These are phyloP conservation scores for Penicillium fuscoglaucum DNA, from an alignment of 2,329 filamentous ascomycete genomes.

Conservation along the genomic window DNA sequence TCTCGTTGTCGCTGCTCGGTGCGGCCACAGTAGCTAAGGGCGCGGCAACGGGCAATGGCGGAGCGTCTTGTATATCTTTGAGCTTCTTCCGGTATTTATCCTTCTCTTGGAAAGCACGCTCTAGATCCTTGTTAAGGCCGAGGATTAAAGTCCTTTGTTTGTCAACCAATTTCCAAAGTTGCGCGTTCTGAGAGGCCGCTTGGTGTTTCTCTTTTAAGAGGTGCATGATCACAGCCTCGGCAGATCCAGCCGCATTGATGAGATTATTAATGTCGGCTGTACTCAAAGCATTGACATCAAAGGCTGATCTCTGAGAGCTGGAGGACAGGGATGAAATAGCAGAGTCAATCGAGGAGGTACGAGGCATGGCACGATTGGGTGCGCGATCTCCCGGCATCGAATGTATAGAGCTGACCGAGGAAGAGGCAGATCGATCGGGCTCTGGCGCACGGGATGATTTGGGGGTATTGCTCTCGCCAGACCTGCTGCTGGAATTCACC, in stretches of 20 bases:
- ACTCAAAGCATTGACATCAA: constrained; percentile 57
- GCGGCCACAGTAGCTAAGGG: constrained; percentile 4
- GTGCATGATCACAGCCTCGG: constrained; percentile 85
- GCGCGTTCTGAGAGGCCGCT: constrained; percentile 82
- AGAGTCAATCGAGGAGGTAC: constrained; percentile 89
- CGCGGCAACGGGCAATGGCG: constrained; percentile 33
- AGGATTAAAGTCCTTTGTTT: constrained; percentile 94
- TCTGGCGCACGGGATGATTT: constrained; percentile 31
- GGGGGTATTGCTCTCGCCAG: constrained; percentile 26
- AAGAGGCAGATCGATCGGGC: constrained; percentile 32
- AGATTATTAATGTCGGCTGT: constrained; percentile 75
- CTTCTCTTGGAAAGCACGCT: constrained; percentile 88
- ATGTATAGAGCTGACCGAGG: constrained; percentile 34
- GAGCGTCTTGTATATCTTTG: constrained; percentile 66
- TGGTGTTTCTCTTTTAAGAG: constrained; percentile 89
- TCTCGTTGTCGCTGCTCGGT: constrained; percentile 7
- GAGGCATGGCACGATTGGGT: constrained; percentile 51
- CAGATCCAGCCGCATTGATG: constrained; percentile 80
- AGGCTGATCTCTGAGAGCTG: constrained; percentile 59
- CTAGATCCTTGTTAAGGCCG: constrained; percentile 90
- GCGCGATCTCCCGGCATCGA: constrained; percentile 33
- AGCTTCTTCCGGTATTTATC: constrained; percentile 89
- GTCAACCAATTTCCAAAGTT: constrained; percentile 93
- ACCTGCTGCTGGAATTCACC: constrained; percentile 24
- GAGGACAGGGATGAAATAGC: constrained; percentile 76